Base-by-base conservation (phyloP, 2,329 filamentous ascomycete genomes). In the Epichloe festucae region DNA sequence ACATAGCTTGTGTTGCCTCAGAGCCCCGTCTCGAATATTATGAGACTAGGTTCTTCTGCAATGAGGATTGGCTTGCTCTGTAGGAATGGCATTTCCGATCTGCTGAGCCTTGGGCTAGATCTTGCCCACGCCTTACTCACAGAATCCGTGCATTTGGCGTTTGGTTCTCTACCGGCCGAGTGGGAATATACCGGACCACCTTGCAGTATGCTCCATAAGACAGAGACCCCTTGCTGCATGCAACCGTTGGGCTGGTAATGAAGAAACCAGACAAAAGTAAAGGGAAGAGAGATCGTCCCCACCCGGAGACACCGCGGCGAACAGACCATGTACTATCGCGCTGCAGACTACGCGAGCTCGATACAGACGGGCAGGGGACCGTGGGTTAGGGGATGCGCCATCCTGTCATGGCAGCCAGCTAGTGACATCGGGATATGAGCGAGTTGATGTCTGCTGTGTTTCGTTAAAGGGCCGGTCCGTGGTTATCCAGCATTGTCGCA, bases 391-490 rank as follows among this genome's bases (percentile, higher is more conserved):
- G 46, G n/a, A 14, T 8, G 17, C 17, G 6, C 8, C 19, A 43
- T 44, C 17, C 23, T 40, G 27, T n/a, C 35, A 35, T 27, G 17
- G 31, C 19, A 41, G 35, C 3, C 10, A 49, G 41, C 51, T 45
- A 35, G 48, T 45, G 31, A 45, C 42, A 23, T 45, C 38, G 52
- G 51, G 46, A 35, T 51, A 42, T 48, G 52, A 36, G 46, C 35
- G 46, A 52, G 46, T 48, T 44, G 42, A 49, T 49, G 46, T 40
- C 49, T 52, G 42, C 36, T 27, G 53, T 54, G 50, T 53, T 46
- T 53, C 51, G 48, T 50, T 34, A 48, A 50, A 54, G 51, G 51
- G 45, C 48, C 53, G 53, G 50, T 52, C 53, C 53, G 53, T 52
- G 46, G 42, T 52, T 41, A 44, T 44, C 46, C 48, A 52, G 31